Base-by-base conservation (phyloP, 768 basidiomycete genomes). In the Tubosaeta sp. region DNA sequence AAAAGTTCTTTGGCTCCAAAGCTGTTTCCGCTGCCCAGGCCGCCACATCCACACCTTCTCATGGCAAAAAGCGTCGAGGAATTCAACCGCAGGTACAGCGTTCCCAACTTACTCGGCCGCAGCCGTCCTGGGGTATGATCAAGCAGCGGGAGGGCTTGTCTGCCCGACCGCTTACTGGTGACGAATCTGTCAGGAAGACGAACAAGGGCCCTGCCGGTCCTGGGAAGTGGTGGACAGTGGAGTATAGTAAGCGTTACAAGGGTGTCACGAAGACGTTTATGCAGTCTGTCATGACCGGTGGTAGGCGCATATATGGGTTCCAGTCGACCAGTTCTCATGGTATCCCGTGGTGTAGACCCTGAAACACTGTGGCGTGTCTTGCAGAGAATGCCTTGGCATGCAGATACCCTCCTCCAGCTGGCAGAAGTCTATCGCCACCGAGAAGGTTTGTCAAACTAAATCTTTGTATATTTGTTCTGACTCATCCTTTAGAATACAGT, bases 1-100 rank as follows among this genome's bases (percentile, higher is more conserved):
- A 88, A 49, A 86, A 84, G 56, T 95, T 97, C 76, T 99, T 99
- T 63, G 95, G 95, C 2, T 80, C 90, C 18, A 89, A 86, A 61
- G 94, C 96, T 51, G 80, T 97, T 9, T 74, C 76, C n/a, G 81
- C 86, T 2, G 77, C 75, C 25, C 81, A 80, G 66, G 66, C 68
- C 18, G 56, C 68, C 12, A 58, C 59, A 3, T 48, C 72, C 4
- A 56, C 73, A 1, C 51, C 76, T 3, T 63, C 73, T 1, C 65
- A 75, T 3, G 48, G 65, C 1, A 64, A 69, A 49, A 60, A 69
- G 46, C 64, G 79, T 29, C 76, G 76, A 40, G 70, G 68, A 4
- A 42, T 54, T 18, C 67, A 58, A 32, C 46, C 29, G 22, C 76
- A 73, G 9, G 55, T 68, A 4, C 75, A 78, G 27, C 73, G 86